phyloP scores from a whole-genome alignment of 2,329 filamentous ascomycete genomes.

The Aspergillus piperis region DNA sequence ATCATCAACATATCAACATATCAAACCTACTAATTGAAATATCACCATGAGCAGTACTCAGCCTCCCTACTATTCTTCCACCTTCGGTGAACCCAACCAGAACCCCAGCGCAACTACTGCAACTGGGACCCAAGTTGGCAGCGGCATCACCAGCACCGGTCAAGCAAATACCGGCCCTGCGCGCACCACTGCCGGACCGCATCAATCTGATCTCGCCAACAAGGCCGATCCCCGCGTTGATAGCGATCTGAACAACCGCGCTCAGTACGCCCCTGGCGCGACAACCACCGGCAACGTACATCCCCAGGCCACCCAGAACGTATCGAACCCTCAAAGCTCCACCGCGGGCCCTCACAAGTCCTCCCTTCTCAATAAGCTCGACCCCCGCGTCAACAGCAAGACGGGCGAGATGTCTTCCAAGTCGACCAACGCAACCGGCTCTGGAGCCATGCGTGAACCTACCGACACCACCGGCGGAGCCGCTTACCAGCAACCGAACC shows the following conservation, averaged over 20 bases:
- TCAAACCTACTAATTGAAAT: not conserved
- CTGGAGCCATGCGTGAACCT: slow-evolving; percentile 11
- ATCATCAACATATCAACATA: not conserved
- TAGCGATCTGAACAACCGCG: slow-evolving; percentile 19
- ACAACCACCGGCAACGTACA: slow-evolving; percentile 18
- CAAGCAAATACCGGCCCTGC: slow-evolving; percentile 17
- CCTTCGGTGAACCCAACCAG: slow-evolving; percentile 11
- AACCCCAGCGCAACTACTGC: slow-evolving; percentile 17
- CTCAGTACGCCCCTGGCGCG: slow-evolving; percentile 21
- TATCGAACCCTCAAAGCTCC: slow-evolving; percentile 8
- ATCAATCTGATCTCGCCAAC: slow-evolving; percentile 32
- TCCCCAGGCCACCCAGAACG: slow-evolving; percentile 10
- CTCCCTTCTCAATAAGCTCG: slow-evolving; percentile 28
- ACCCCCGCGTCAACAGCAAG: slow-evolving; percentile 30
- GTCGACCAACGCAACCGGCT: slow-evolving; percentile 17
- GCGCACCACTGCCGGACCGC: slow-evolving; percentile 21
- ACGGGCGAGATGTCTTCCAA: slow-evolving; percentile 24
- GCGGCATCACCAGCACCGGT: slow-evolving; percentile 10
- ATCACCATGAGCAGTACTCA: slow-evolving; percentile 20
- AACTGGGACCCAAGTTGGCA: slow-evolving; percentile 14
- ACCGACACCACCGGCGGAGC: slow-evolving; percentile 5
- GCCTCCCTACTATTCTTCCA: slow-evolving; percentile 18
- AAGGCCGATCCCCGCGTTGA: slow-evolving; percentile 40
- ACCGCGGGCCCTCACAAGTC: slow-evolving; percentile 23
- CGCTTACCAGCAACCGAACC: slow-evolving; percentile 16